Evolutionary conservation across 2,329 filamentous ascomycete species (phyloP).

Genomic region (Dactylella cylindrospora): DNA sequence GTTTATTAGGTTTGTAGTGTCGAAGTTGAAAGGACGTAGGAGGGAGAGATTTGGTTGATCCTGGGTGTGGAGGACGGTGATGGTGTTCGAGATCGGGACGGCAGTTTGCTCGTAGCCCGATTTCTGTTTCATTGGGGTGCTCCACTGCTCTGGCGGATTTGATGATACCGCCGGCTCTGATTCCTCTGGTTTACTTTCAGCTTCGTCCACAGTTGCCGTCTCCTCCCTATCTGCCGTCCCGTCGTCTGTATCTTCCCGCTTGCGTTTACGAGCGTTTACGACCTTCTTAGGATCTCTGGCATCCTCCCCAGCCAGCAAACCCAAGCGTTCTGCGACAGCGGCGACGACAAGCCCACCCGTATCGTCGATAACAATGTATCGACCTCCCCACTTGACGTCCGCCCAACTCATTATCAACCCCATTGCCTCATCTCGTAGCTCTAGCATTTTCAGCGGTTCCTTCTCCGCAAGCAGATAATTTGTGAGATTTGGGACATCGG

Average conservation of each 20-base stretch:
- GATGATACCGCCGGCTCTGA: constrained; percentile 11
- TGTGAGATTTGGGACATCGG: constrained; percentile 75
- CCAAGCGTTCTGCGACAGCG: constrained; percentile 85
- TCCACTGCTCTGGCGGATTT: constrained; percentile 1
- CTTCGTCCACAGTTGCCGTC: neutral
- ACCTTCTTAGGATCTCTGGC: constrained; percentile 82
- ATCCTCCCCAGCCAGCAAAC: constrained; percentile 67
- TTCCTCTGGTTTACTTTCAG: constrained; percentile 18
- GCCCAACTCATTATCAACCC: constrained; percentile 83
- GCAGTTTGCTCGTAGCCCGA: constrained; percentile 62
- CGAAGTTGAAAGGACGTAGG: constrained; percentile 86
- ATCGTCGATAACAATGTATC: constrained; percentile 84
- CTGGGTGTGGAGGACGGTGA: constrained; percentile 78
- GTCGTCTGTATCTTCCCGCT: constrained; percentile 30
- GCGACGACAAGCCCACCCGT: constrained; percentile 80
- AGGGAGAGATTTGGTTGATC: constrained; percentile 84
- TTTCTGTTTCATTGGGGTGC: constrained; percentile 32
- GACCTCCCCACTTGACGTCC: constrained; percentile 75
- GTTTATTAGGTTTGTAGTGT: constrained; percentile 65
- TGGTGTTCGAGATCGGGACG: constrained; percentile 65
- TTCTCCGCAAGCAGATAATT: constrained; percentile 78
- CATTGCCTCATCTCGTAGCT: constrained; percentile 80
- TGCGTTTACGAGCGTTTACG: constrained; percentile 56
- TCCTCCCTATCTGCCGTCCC: constrained; percentile 3
- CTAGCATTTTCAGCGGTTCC: constrained; percentile 77